Evolutionary conservation across 1,284 basidiomycete genomes (phyloP).

Genomic region (Moniliella sp.): DNA sequence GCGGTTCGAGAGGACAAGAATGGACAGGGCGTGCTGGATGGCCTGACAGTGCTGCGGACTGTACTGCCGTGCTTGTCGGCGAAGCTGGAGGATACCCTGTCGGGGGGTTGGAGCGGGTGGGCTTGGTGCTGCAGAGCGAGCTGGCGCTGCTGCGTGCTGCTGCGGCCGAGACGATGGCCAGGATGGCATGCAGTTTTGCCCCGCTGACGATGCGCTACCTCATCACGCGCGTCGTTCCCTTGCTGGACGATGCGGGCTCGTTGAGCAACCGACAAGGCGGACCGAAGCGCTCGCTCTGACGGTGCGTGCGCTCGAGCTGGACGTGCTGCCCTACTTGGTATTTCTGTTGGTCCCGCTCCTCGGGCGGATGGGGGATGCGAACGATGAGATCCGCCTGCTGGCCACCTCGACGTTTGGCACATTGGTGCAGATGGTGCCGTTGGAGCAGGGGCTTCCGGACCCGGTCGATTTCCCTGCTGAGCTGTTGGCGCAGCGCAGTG

Average conservation of each 20-base stretch:
- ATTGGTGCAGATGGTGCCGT: conserved; percentile 93
- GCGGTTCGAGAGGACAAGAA: too few species aligned
- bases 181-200: conserved; percentile 64
- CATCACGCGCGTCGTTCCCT: conserved; percentile 63
- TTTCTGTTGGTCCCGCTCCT: conserved; percentile 90
- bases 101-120: conserved; percentile 54
- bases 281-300: conserved; percentile 68
- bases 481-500: conserved; percentile 50
- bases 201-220: conserved; percentile 66
- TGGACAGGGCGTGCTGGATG: conserved; percentile 86
- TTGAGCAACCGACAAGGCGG: conserved; percentile 66
- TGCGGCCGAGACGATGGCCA: conserved; percentile 65
- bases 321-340: conserved; percentile 84
- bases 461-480: conserved; percentile 77
- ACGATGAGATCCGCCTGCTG: conserved; percentile 71
- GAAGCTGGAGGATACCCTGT: conserved; percentile 49
- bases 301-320: conserved; percentile 73
- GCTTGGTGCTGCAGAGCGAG: conserved; percentile 54
- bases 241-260: conserved; percentile 58
- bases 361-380: conserved; percentile 84
- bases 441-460: conserved; percentile 86
- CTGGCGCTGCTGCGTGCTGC: conserved; percentile 73
- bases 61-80: conserved; percentile 55
- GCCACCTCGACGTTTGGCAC: conserved; percentile 92
- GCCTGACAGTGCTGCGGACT: conserved; percentile 66